These are phyloP conservation scores for Plasmodium gallinaceum DNA, from an alignment of 169 alveolate species.

Conservation along the genomic window DNA sequence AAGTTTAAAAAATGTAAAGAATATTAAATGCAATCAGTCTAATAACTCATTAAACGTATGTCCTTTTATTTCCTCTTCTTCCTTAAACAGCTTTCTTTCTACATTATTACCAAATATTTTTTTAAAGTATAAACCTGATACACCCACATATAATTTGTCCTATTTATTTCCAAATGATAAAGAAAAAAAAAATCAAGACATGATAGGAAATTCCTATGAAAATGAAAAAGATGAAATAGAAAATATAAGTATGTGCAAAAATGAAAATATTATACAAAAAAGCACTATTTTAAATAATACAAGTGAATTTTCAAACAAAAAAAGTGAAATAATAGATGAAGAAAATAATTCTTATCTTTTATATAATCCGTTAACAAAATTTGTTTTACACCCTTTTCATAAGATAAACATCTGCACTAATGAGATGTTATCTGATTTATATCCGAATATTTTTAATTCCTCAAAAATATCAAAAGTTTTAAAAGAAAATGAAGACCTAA, in stretches of 20 bases:
- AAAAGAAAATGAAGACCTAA: constrained; percentile 72
- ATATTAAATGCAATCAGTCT: constrained; percentile 67
- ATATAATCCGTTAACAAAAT: constrained; percentile 51
- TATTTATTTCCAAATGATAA: background rate
- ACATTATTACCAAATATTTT: constrained; percentile 60
- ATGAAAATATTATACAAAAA: background rate
- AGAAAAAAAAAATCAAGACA: background rate
- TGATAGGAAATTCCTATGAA: background rate
- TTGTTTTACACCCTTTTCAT: constrained; percentile 66
- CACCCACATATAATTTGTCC: constrained; percentile 36
- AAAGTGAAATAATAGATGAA: background rate
- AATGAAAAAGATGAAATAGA: constrained; percentile 9
- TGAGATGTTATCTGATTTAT: constrained; percentile 33
- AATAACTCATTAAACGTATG: constrained; percentile 48
- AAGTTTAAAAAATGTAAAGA: constrained; percentile 64
- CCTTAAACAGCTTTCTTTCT: constrained; percentile 70
- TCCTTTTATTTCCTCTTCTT: constrained; percentile 67
- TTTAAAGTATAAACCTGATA: constrained; percentile 63
- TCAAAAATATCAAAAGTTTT: constrained; percentile 44
- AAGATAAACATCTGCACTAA: constrained; percentile 45
- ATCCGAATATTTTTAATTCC: constrained; percentile 58
- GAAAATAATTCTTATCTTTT: constrained; percentile 20
- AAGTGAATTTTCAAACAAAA: background rate
- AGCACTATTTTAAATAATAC: background rate
- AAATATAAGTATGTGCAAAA: background rate